Evolutionary conservation across 2,329 filamentous ascomycete species (phyloP), one percentile per base, ranked within the genome.

Genomic region (Penicillium sclerotiorum): DNA sequence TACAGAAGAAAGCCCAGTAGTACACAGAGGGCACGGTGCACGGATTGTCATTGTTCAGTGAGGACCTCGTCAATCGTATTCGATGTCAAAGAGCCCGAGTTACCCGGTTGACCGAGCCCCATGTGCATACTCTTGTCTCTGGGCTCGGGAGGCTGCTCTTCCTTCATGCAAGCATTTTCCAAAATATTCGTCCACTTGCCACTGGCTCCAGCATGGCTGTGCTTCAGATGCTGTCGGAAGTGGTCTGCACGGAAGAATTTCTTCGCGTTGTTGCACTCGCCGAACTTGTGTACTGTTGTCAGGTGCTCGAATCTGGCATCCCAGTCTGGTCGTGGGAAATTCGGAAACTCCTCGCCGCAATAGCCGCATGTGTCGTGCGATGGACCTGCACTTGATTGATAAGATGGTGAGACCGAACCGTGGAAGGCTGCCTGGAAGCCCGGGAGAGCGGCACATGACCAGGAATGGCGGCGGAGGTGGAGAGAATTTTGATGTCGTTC

Each of bases 131-230:
- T 30, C 30, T 47, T 55, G 37, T 58, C 55, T 27, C 54, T 56
- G 8, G 61, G 64, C 42, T 73, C 71, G 1, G 65, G 64, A 1
- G 68, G 66, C 9, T 65, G 57, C 48, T 96, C 91, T 67, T 95
- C 92, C 70, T 92, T 85, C 90, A 97, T 95, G 74, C 94, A 99
- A 5, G 92, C 90, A 67, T 90, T 95, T 70, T 99, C 94, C 27
- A 99, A 79, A 81, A 96, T 92, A 72, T 97, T 97, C 11, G 94
- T 99, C 94, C 94, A 99, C 73, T 97, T 97, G 25, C 94, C 94
- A 71, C 91, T 96, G 1, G 90, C 93, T 28, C 94, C 94, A 30
- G 89, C 90, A 73, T 97, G 94, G 69, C 91, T 96, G 71, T 99
- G 94, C 78, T 97, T 99, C 50, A 99, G 78, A 73, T 99, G 94